Evolutionary conservation across 2,329 filamentous ascomycete species (phyloP), one percentile per base, ranked within the genome.

Genomic region (Neoascochyta sp.): DNA sequence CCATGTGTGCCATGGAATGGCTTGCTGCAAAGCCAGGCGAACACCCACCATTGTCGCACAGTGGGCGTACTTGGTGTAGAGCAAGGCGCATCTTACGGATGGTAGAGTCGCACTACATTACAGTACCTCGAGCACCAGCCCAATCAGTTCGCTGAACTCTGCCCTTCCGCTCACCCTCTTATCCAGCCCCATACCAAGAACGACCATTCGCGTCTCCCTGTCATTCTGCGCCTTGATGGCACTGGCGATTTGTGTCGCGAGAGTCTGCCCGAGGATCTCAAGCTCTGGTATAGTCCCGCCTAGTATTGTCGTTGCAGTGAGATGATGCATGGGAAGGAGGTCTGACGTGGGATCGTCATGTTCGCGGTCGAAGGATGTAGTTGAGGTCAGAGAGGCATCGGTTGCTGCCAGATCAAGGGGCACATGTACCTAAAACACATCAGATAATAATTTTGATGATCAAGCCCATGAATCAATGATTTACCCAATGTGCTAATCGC

Each of bases 401-500:
- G 81, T 74, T 13, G 81, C 78, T 0, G 81, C 74, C 16, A 76
- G 73, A n/a, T 78, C 75, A 13, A 93, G 74, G 0, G 86, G 83
- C 0, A 93, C 84, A 68, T 92, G 84, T 12, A 88, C 75, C 83
- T 88, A 22, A 5, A 6, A 12, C n/a, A n/a, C n/a, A n/a, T n/a
- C n/a, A n/a, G n/a, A n/a, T n/a, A n/a, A n/a, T n/a, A n/a, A n/a
- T n/a, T n/a, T n/a, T n/a, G n/a, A n/a, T n/a, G n/a, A n/a, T n/a
- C n/a, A n/a, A n/a, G n/a, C n/a, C n/a, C n/a, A n/a, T n/a, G n/a
- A n/a, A n/a, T n/a, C n/a, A n/a, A n/a, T n/a, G n/a, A n/a, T n/a
- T 31, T 70, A 95, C 88, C 92, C 92, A 98, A 72, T 96, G 92
- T 12, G 86, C 84, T 25, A 96, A 67, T 36, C 82, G 77, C 5